Conservation (phyloP, 2,329 filamentous ascomycete species). For the Aureobasidium sp. region DNA sequence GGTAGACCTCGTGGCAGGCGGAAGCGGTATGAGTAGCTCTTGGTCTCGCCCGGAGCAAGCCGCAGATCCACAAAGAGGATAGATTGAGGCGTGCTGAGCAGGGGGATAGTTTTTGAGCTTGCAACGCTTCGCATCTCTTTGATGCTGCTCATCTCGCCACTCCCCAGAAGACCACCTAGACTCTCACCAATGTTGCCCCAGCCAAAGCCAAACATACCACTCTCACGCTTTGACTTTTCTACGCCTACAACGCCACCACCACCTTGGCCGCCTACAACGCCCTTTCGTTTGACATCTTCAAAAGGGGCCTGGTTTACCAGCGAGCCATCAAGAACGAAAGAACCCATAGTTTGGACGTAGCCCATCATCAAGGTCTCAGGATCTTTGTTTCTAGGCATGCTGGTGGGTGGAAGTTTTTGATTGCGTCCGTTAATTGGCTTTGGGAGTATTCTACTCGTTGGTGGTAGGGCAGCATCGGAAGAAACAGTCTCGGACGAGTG, state of each 20-base stretch:
- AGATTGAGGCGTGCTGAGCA: conserved; percentile 92
- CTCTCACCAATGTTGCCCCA: conserved; percentile 87
- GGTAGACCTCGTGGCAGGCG: conserved; percentile 82
- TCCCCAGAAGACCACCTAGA: conserved; percentile 77
- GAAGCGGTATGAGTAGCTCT: conserved; percentile 80
- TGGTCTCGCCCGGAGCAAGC: conserved; percentile 81
- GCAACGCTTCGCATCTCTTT: conserved; percentile 89
- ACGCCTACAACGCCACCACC: conserved; percentile 80
- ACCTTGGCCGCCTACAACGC: conserved; percentile 73
- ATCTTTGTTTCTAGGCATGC: conserved; percentile 42
- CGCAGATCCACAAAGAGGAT: conserved; percentile 91
- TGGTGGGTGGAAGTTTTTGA: conserved; percentile 31
- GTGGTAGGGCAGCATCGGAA: conserved; percentile 56
- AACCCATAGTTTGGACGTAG: conserved; percentile 88
- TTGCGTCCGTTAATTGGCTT: conserved; percentile 33
- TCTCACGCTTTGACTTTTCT: conserved; percentile 66
- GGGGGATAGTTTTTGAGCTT: conserved; percentile 77
- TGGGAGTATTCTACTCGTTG: conserved; percentile 46
- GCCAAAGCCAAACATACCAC: conserved; percentile 75
- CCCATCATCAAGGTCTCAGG: conserved; percentile 95
- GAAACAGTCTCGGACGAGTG: conserved; percentile 88
- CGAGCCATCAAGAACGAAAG: conserved; percentile 86
- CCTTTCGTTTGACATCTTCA: conserved; percentile 92
- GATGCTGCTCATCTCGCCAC: conserved; percentile 82
- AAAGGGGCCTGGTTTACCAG: conserved; percentile 84